phyloP scores from a whole-genome alignment of 176 grass and related monocot genomes.

The Oryza meridionalis region DNA sequence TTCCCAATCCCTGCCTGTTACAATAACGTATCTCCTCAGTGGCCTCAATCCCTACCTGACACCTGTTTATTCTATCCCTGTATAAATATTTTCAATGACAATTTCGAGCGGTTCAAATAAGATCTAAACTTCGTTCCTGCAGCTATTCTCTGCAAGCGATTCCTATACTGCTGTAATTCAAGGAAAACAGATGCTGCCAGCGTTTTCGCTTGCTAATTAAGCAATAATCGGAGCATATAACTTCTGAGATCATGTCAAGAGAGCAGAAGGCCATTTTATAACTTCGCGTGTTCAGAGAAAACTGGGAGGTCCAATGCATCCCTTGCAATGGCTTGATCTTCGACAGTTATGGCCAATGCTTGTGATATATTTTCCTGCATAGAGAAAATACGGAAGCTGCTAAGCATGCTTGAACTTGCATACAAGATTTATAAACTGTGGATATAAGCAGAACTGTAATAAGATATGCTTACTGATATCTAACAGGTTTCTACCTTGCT shows the following conservation, averaged over 20 bases:
- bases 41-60: background rate
- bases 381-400: background rate
- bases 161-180: constrained; percentile 9
- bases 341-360: constrained; percentile 53
- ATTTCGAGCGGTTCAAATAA: background rate
- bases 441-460: background rate
- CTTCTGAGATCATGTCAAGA: background rate
- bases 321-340: constrained; percentile 65
- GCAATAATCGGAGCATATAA: background rate
- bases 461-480: constrained; percentile 4
- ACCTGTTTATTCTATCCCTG: background rate
- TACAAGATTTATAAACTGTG: background rate
- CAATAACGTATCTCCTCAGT: background rate
- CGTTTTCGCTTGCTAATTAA: constrained; percentile 10
- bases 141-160: background rate
- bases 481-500: background rate
- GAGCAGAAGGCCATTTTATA: constrained; percentile 9
- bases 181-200: background rate
- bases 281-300: constrained; percentile 39
- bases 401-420: constrained; percentile 31
- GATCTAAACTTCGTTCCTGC: background rate
- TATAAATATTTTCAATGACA: background rate
- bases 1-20: background rate
- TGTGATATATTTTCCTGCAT: constrained; percentile 63
- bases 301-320: constrained; percentile 39